Base-by-base conservation (phyloP, 1,139 yeast species). In the Candida frijolesensis region DNA sequence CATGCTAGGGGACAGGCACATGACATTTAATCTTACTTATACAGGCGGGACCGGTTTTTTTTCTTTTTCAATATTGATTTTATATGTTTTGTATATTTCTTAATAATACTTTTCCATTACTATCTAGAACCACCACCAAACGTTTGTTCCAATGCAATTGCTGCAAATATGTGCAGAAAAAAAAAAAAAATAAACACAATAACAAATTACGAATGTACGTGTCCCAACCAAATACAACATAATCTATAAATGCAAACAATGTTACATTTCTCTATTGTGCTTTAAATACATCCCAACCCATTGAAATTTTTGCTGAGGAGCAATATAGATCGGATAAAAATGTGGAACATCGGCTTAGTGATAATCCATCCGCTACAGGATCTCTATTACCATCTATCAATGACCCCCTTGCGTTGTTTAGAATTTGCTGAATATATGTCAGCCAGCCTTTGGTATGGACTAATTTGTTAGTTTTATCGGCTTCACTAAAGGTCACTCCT, bases 401-500 rank as follows among this genome's bases (percentile, higher is more conserved):
- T 10, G 8, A 25, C 25, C 1, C 14, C 27, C 5, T 30, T 29
- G 11, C 14, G 25, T 34, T 29, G 19, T 42, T 27, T 37, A 60
- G 52, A 2, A 60, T 49, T 12, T 45, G 47, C 7, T 52, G 47
- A 7, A 61, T 48, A 51, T 62, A 62, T n/a, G 46, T 40, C 40
- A 57, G 51, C 49, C 61, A 55, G 1, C 65, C 66, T 33, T 51
- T 55, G 1, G 60, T 48, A 27, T 58, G 59, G 1, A 63, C 45
- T 14, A 60, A 39, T 34, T 57, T 59, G 47, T 61, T 61, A 22
- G 56, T 56, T 32, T 55, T 47, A 48, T 63, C 65, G 10, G 65
- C 64, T 44, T 57, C 64, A 38, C 64, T 60, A 42, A 60, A 54
- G 0, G 65, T 58, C 4, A 63, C 46, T 1, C 60, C 63, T 62